Conservation (phyloP, 805 yeast genomes). For the Saccharomyces mikatae region DNA sequence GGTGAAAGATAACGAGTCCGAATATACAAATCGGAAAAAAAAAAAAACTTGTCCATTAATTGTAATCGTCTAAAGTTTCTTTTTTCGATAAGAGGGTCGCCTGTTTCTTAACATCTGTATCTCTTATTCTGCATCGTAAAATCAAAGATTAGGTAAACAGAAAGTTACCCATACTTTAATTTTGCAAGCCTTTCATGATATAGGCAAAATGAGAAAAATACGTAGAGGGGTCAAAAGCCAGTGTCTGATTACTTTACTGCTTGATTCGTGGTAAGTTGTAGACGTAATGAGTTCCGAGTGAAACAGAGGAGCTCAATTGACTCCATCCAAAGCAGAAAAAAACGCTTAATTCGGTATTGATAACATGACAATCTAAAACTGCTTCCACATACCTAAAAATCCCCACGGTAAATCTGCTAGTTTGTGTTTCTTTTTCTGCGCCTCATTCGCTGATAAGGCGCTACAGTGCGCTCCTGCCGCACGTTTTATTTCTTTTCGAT, state of each 20-base stretch:
- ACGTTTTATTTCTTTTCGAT: background rate
- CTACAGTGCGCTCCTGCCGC: background rate
- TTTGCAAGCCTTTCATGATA: background rate
- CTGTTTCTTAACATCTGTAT: background rate
- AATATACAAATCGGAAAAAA: background rate
- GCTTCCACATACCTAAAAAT: background rate
- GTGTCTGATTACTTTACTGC: background rate
- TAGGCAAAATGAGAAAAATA: background rate
- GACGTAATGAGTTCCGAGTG: background rate
- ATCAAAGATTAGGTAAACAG: background rate
- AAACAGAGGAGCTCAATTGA: background rate
- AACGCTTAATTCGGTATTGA: background rate
- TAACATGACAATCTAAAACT: background rate
- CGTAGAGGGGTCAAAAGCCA: background rate
- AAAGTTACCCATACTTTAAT: background rate
- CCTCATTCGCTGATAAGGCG: background rate
- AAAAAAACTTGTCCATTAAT: background rate
- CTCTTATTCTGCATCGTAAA: background rate
- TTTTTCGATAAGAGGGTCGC: background rate
- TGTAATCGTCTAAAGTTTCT: background rate
- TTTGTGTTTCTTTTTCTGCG: background rate
- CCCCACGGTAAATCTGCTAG: background rate
- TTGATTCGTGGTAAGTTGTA: background rate
- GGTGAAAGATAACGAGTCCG: background rate
- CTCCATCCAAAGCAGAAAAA: background rate